Conservation (phyloP, 208 protist species). For the Crithidia expoeki region DNA sequence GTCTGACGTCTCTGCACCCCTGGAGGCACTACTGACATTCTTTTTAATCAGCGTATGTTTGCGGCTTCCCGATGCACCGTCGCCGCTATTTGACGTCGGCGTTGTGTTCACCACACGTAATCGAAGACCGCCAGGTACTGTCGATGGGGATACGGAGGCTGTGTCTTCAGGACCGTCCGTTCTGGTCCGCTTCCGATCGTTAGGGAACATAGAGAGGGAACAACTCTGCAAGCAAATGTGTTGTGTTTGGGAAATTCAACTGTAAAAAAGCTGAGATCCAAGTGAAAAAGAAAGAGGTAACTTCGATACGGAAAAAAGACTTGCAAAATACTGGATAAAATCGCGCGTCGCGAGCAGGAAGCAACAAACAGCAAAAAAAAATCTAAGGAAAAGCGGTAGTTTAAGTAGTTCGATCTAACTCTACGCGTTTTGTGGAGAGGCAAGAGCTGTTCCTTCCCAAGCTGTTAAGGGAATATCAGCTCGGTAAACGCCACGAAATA, state of each 20-base stretch:
- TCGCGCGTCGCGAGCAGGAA: too few species aligned
- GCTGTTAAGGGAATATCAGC: too few species aligned
- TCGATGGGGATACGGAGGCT: background rate
- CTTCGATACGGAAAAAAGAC: too few species aligned
- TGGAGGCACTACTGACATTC: background rate
- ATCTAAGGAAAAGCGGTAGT: too few species aligned
- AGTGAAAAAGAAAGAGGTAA: too few species aligned
- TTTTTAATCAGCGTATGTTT: background rate
- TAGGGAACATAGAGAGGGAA: slow-evolving; percentile 7
- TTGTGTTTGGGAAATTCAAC: background rate
- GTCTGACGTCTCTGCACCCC: background rate
- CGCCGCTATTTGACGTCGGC: background rate
- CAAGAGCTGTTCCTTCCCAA: too few species aligned
- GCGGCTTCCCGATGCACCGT: background rate
- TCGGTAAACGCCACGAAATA: too few species aligned
- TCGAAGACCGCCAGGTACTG: background rate
- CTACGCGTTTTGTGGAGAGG: too few species aligned
- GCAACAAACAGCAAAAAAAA: too few species aligned
- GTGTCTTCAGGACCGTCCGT: background rate
- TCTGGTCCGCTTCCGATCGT: slow-evolving; percentile 12
- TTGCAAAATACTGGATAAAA: too few species aligned
- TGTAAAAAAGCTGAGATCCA: too few species aligned
- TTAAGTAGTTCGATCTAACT: too few species aligned
- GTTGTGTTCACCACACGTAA: slow-evolving; percentile 3
- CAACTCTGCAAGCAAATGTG: background rate